Evolutionary conservation across 2,329 filamentous ascomycete genomes (phyloP), one percentile per base, ranked within the genome.

Genomic region (Ophiostoma montium): DNA sequence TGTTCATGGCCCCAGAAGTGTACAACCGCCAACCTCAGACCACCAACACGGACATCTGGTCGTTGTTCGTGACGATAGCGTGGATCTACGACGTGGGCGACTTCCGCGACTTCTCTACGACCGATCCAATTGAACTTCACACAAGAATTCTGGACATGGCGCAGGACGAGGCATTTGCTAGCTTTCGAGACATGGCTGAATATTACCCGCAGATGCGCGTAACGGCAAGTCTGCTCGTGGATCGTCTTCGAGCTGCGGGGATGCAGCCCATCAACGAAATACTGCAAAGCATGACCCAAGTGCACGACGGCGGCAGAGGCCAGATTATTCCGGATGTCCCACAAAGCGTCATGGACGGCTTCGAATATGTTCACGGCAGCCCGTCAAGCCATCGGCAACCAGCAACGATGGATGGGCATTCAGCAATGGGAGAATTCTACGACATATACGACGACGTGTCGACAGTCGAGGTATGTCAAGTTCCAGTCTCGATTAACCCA

Each of bases 1-100:
- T 55, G 0, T 62, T 61, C 45, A 62, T 61, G 59, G 60, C 60
- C 0, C 60, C 60, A 3, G 59, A 62, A 32, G 54, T 61, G 0
- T 56, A 51, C 21, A n/a, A 55, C 16, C 38, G 47, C 5, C 16
- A 50, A 7, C 13, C 32, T 12, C 60, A 63, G 47, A 51, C 55
- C 2, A 47, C 47, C 21, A 60, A 59, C 21, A 55, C 58, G 2
- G 62, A 63, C 36, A 58, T 62, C 3, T 63, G 60, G 60, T 62
- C 60, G 1, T 53, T 63, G 1, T 62, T 62, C 35, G 60, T 59
- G 19, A 63, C 62, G 0, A 42, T 58, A 10, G 55, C 59, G 2
- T 61, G 58, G 60, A 55, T 59, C 21, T 44, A 52, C 21, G 52
- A 59, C 21, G 15, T 36, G 0, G 30, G 46, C 5, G 21, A 50